Base-by-base conservation (phyloP, 306 rosid species). In the Medicago lupulina region DNA sequence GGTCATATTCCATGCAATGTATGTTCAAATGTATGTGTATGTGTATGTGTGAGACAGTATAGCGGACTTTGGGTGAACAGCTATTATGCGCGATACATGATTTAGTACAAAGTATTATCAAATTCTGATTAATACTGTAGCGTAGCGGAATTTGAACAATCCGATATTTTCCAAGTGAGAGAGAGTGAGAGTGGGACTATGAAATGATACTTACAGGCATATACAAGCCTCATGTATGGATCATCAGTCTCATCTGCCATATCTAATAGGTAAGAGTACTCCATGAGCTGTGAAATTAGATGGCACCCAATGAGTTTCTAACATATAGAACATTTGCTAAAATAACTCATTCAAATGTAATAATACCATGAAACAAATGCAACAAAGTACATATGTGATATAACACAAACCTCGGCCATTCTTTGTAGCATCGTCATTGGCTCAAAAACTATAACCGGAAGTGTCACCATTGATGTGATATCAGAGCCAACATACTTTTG, bases 351-450 rank as follows among this genome's bases (percentile, higher is more conserved):
- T n/a, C 10, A 15, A 11, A 25, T 49, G 51, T 6, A 75, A 28
- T 28, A 77, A 71, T 14, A 62, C 19, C 76, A 54, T 41, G 59
- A 43, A 64, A 28, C 8, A 79, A 43, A 71, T 59, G 44, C 72
- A 62, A 43, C n/a, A 50, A 43, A 63, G 53, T 53, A 59, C 57
- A 65, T 8, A 36, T 16, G 67, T 28, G 59, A 41, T 47, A 75
- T 66, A 44, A 67, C 16, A 84, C 93, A 67, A 53, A 95, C 98
- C 99, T 95, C 99, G 0, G 99, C 97, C 93, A 95, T 83, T 89
- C 38, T 92, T 86, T 95, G 99, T 73, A 95, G 81, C 92, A 84
- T 88, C 43, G 99, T 89, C 99, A 92, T 95, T 75, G 99, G 99
- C 89, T 95, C 99, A 87, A 89, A 95, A 84, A 95, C 90, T 49